Evolutionary conservation across 495 filamentous ascomycete genomes (phyloP).

Genomic region (Penicillium alfredii): DNA sequence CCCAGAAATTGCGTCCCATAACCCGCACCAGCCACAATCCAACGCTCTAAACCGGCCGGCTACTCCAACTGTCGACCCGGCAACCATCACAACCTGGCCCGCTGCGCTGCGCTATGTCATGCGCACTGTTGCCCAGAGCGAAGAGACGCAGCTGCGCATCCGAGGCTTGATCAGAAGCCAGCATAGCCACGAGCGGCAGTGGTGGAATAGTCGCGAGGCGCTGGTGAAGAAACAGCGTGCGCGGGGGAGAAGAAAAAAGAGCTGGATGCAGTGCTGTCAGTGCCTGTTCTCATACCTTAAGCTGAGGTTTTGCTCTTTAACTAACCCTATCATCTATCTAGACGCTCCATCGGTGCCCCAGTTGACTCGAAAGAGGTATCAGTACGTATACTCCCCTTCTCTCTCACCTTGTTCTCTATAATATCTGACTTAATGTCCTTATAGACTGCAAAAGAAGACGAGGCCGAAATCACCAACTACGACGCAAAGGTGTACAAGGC

Average conservation of each 20-base stretch:
- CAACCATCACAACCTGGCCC: constrained; percentile 60
- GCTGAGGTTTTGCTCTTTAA: neutral
- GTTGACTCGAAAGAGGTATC: constrained; percentile 28
- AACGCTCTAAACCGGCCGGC: constrained; percentile 6
- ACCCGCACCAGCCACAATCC: constrained; percentile 5
- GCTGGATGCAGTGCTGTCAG: constrained; percentile 47
- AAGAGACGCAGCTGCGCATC: constrained; percentile 35
- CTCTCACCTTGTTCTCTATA: neutral
- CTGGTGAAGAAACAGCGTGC: constrained; percentile 45
- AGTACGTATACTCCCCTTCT: constrained; percentile 19
- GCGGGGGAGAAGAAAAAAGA: constrained; percentile 46
- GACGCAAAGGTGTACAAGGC: constrained; percentile 58
- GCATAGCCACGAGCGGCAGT: constrained; percentile 57
- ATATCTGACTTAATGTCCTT: constrained; percentile 14
- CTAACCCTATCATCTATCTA: constrained; percentile 7
- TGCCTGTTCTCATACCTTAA: neutral
- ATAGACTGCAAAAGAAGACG: constrained; percentile 42
- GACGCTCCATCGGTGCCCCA: constrained; percentile 38
- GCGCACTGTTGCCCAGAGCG: constrained; percentile 49
- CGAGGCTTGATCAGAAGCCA: constrained; percentile 57
- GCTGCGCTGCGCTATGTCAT: constrained; percentile 57
- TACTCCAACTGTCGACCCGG: constrained; percentile 34
- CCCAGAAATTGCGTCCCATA: no score
- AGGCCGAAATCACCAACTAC: constrained; percentile 50
- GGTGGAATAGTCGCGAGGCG: constrained; percentile 52